phyloP scores from a whole-genome alignment of 1,139 yeast species.

The Pichia sp. region DNA sequence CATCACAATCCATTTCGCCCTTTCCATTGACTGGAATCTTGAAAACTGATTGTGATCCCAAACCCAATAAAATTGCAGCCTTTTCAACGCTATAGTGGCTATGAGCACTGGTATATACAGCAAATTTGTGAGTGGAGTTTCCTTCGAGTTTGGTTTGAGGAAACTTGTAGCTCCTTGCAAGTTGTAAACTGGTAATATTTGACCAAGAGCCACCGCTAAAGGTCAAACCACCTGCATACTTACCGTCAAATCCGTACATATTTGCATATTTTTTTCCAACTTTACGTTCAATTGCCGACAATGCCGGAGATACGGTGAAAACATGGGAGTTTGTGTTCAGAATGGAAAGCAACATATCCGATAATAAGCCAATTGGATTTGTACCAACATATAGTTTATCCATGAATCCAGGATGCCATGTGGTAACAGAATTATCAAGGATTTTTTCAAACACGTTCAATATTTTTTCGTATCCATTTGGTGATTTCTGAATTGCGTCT shows the following conservation, averaged over 20 bases:
- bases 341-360: conserved; percentile 61
- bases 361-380: conserved; percentile 74
- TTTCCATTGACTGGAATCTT: conserved; percentile 48
- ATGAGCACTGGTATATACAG: conserved; percentile 63
- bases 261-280: conserved; percentile 63
- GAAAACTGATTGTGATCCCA: conserved; percentile 58
- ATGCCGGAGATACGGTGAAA: conserved; percentile 76
- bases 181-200: conserved; percentile 70
- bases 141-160: conserved; percentile 70
- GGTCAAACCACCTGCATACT: conserved; percentile 70
- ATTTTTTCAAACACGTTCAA: conserved; percentile 47
- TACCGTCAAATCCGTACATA: conserved; percentile 48
- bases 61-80: conserved; percentile 70
- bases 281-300: conserved; percentile 65
- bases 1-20: conserved; percentile 49
- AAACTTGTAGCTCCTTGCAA: conserved; percentile 57
- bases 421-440: conserved; percentile 62
- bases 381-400: conserved; percentile 82
- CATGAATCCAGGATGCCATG: conserved; percentile 83
- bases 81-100: conserved; percentile 79
- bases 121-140: conserved; percentile 47
- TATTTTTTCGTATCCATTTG: conserved; percentile 28
- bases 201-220: conserved; percentile 89
- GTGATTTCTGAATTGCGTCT: conserved; percentile 12
- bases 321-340: conserved; percentile 83